These are phyloP conservation scores for Penicillium capsulatum DNA, from an alignment of 2,329 filamentous ascomycete species.

Conservation along the genomic window DNA sequence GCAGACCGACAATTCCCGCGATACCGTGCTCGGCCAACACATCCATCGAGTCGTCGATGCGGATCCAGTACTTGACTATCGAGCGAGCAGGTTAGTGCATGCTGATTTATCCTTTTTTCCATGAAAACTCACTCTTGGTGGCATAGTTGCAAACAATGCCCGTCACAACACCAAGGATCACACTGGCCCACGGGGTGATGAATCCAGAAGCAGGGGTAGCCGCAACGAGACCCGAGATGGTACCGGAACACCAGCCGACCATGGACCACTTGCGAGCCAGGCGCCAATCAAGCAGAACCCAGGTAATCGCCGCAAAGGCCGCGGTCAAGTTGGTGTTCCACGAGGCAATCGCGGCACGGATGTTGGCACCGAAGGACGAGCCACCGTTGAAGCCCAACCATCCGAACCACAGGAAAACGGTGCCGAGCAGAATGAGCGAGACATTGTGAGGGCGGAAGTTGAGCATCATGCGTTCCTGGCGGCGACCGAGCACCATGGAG, in stretches of 20 bases:
- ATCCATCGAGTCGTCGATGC: conserved; percentile 82
- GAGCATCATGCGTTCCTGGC: conserved; percentile 99
- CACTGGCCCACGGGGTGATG: conserved; percentile 63
- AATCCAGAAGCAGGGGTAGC: conserved; percentile 81
- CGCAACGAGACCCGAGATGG: conserved; percentile 80
- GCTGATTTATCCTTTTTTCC: neutral
- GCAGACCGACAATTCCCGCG: conserved; percentile 75
- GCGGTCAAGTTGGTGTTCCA: conserved; percentile 96
- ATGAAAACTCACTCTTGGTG: conserved; percentile 57
- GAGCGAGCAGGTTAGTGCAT: neutral
- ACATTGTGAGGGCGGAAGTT: conserved; percentile 99
- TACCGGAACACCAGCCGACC: conserved; percentile 87
- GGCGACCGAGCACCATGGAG: conserved; percentile 89
- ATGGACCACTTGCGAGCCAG: conserved; percentile 93
- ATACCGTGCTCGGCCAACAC: conserved; percentile 87
- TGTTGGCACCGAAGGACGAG: conserved; percentile 87
- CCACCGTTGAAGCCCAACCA: conserved; percentile 99
- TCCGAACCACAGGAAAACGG: conserved; percentile 94
- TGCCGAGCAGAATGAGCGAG: conserved; percentile 91
- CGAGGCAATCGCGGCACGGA: conserved; percentile 91
- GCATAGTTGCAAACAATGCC: conserved; percentile 75
- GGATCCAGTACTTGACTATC: conserved; percentile 63
- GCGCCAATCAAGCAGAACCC: conserved; percentile 93
- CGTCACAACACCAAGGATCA: conserved; percentile 57
- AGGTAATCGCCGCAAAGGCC: conserved; percentile 86